Percentiles rank a stretch among this genome's conserved stretches.
Evolutionary conservation across 2,329 filamentous ascomycete genomes (phyloP).

Genomic region (Diaporthe sp.): DNA sequence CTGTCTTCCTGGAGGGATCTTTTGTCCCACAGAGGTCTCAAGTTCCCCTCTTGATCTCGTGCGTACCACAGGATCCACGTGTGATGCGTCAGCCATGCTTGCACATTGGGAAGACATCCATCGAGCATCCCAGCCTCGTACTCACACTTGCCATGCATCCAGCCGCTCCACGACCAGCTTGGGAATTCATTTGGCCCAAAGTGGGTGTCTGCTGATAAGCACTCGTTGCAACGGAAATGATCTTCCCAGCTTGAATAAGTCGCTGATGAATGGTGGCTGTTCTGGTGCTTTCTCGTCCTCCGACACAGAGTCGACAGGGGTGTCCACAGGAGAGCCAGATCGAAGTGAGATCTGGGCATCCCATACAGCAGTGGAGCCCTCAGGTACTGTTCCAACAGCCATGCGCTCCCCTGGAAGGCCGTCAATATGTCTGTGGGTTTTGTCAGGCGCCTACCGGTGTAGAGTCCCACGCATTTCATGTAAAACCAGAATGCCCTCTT

Average conservation of each 20-base stretch:
- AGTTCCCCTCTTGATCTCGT: too few species aligned
- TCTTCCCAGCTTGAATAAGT: neutral
- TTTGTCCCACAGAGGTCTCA: too few species aligned
- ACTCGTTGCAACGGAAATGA: neutral
- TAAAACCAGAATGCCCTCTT: constrained; percentile 49
- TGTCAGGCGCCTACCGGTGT: constrained; percentile 48
- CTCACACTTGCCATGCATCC: constrained; percentile 41
- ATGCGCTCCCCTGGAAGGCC: constrained; percentile 52
- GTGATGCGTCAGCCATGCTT: constrained; percentile 49
- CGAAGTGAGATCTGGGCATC: constrained; percentile 52
- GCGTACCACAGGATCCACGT: too few species aligned
- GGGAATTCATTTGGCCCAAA: constrained; percentile 47
- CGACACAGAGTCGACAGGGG: constrained; percentile 17
- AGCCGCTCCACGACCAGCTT: constrained; percentile 55
- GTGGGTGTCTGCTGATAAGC: neutral
- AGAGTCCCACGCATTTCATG: constrained; percentile 49
- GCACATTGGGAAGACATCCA: constrained; percentile 48
- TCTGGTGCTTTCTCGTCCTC: neutral
- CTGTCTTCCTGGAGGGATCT: too few species aligned
- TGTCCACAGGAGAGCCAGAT: constrained; percentile 53
- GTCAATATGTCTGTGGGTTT: constrained; percentile 50
- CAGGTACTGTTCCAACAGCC: constrained; percentile 43
- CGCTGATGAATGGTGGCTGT: neutral
- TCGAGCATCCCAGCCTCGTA: constrained; percentile 43
- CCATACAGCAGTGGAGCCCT: constrained; percentile 49